Evolutionary conservation across 176 grass and related monocot species (phyloP), one percentile per base, ranked within the genome.

Genomic region (Oryza australiensis): DNA sequence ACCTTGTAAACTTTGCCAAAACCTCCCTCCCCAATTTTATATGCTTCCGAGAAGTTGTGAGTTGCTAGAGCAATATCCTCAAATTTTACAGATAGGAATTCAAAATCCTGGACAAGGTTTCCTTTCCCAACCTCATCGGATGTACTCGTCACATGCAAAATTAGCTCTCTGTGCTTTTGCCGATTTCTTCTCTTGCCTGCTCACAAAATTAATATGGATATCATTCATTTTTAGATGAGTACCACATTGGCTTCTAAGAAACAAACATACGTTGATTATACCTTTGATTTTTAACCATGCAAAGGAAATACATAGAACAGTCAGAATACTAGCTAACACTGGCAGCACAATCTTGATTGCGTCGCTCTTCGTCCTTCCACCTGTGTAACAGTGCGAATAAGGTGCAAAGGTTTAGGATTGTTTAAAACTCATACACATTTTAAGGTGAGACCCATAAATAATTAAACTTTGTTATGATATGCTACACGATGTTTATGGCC

Each of bases 1-100:
- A 87, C 85, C 85, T 77, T 82, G 32, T 77, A 87, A 28, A 87
- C 78, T 46, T 73, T 73, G 12, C 77, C 85, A 46, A 87, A 87
- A 24, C 85, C 77, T 34, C 77, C 85, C 4, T 87, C 59, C 30
- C 85, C 78, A 24, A 87, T 27, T 30, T 48, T 51, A 74, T 12
- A 74, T 74, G 45, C 16, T 74, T 74, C 70, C 1, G 64, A 77
- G 66, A 88, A 88, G 43, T 67, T 60, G 37, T 64, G 8, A 16
- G 71, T 88, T 1, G 80, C 72, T 1, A 26, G 40, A 1, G 38
- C 15, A 60, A 88, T 70, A 4, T n/a, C 62, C 28, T 83, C 72
- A 14, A 88, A 83, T 8, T 30, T 83, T 18, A 88, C 30, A 18
- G 65, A 64, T 64, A 65, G 43, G 40, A 70, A 73, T 32, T 71